Percentiles rank a stretch among this genome's conserved stretches.
phyloP scores from a whole-genome alignment of 2,329 filamentous ascomycete genomes.

The Hirsutella rhossiliensis region DNA sequence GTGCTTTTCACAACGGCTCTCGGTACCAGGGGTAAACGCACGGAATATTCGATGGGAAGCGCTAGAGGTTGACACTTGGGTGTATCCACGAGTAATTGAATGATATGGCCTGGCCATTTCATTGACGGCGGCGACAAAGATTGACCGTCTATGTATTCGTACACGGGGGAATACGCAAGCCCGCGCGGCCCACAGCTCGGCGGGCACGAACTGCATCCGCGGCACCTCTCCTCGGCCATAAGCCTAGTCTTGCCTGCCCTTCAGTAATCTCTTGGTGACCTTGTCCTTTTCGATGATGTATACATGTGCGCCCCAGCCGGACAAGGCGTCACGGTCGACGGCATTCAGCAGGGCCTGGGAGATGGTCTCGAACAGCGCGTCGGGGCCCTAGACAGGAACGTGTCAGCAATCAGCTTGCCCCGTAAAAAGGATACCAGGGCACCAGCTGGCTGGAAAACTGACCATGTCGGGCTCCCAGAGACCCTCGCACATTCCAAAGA shows the following conservation, averaged over 20 bases:
- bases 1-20: background rate
- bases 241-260: constrained; percentile 83
- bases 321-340: constrained; percentile 90
- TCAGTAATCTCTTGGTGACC: constrained; percentile 96
- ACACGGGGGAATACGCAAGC: constrained; percentile 1
- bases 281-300: constrained; percentile 99
- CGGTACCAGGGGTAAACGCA: background rate
- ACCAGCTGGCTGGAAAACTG: constrained; percentile 22
- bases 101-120: background rate
- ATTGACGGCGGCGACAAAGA: constrained; percentile 1
- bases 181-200: background rate
- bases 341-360: constrained; percentile 93
- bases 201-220: background rate
- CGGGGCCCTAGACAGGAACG: constrained; percentile 51
- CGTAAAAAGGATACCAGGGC: background rate
- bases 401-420: background rate
- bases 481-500: constrained; percentile 97
- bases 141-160: constrained; percentile 9
- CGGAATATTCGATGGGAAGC: too few relatives aligned
- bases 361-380: constrained; percentile 96
- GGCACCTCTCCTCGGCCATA: background rate
- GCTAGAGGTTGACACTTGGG: too few relatives aligned
- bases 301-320: constrained; percentile 95
- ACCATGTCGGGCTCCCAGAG: constrained; percentile 97
- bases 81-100: too few relatives aligned